Evolutionary conservation across 1,284 basidiomycete species (phyloP).

Genomic region (Fistulinella cinereoalba): DNA sequence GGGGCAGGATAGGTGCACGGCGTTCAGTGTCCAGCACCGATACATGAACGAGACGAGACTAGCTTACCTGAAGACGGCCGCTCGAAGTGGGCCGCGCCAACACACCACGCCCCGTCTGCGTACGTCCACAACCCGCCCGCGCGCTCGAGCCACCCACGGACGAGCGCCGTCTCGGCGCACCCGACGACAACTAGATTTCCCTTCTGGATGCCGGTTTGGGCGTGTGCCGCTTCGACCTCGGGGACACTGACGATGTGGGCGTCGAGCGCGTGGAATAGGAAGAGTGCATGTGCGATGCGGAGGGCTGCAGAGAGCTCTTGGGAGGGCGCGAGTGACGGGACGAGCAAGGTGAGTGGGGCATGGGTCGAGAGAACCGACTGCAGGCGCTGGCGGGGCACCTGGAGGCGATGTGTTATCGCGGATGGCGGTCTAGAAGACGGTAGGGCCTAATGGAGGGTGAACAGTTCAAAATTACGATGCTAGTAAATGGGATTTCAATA

Average conservation of each 20-base stretch:
- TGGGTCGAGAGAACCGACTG: conserved; percentile 58
- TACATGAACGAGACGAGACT: not conserved
- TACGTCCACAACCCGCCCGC: conserved; percentile 17
- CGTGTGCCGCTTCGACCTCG: conserved; percentile 25
- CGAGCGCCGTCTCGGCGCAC: conserved; percentile 34
- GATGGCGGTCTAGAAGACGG: too few species aligned
- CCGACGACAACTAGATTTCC: conserved; percentile 65
- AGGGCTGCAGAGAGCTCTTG: conserved; percentile 43
- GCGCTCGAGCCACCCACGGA: conserved; percentile 27
- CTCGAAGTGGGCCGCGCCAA: conserved; percentile 20
- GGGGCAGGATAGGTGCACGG: too few species aligned
- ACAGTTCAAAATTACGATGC: not conserved
- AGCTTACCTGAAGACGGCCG: conserved; percentile 29
- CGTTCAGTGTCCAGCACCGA: too few species aligned
- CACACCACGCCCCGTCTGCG: conserved; percentile 15
- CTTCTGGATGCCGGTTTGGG: conserved; percentile 10
- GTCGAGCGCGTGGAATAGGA: conserved; percentile 70
- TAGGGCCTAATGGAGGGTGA: not conserved
- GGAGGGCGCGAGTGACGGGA: conserved; percentile 45
- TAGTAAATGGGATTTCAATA: conserved; percentile 3
- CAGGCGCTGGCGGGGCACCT: conserved; percentile 43
- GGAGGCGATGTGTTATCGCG: not conserved
- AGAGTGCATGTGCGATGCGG: conserved; percentile 65
- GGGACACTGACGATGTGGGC: conserved; percentile 51
- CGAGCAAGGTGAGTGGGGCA: conserved; percentile 54